These are phyloP conservation scores for Suillus subaureus DNA, from an alignment of 768 basidiomycete species.

Conservation along the genomic window DNA sequence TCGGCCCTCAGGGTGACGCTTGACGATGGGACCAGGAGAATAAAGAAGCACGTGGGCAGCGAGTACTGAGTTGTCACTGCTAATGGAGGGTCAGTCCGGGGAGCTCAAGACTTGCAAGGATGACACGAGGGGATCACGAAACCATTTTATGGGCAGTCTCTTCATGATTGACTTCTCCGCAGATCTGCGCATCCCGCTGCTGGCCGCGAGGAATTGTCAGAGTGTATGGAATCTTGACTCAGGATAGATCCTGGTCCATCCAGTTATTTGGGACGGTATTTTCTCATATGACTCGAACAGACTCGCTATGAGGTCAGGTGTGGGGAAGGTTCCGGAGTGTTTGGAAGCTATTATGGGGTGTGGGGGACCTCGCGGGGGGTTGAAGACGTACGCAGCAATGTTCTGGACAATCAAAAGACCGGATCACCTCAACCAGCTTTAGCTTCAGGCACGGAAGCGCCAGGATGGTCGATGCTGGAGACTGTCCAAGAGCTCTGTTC, in stretches of 20 bases:
- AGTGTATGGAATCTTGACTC: not conserved
- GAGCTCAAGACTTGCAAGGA: not conserved
- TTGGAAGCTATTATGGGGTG: not conserved
- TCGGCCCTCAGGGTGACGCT: not conserved
- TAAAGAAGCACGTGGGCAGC: not conserved
- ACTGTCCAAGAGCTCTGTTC: not conserved
- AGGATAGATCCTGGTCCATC: not conserved
- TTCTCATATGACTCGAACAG: not conserved
- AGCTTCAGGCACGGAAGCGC: not conserved
- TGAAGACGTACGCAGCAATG: not conserved
- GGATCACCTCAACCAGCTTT: not conserved
- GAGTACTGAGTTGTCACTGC: not conserved
- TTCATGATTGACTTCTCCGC: not conserved
- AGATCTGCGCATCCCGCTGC: not conserved
- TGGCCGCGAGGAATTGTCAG: not conserved
- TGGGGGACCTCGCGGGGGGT: not conserved
- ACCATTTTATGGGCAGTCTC: not conserved
- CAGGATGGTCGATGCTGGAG: not conserved
- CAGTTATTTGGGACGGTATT: not conserved
- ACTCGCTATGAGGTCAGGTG: not conserved
- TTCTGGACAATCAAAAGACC: not conserved
- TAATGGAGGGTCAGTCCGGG: not conserved
- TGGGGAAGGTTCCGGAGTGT: not conserved
- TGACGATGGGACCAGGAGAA: not conserved
- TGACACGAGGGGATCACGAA: not conserved